phyloP scores from a whole-genome alignment of 78 protist genomes.

The Goniomonas avonlea region DNA sequence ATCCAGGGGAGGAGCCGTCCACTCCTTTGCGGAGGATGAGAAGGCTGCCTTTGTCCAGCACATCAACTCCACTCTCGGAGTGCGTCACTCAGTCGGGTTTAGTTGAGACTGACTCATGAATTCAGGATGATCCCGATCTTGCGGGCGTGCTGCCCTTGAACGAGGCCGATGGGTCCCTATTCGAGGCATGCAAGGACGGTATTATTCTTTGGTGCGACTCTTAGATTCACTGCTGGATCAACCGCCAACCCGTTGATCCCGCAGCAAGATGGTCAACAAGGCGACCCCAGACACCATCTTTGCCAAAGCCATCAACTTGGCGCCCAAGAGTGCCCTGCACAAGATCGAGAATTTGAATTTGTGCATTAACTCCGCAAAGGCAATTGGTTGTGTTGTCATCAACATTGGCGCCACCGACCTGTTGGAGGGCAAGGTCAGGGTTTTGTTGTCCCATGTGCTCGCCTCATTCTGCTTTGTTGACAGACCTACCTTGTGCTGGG shows the following conservation, averaged over 20 bases:
- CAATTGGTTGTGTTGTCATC: conserved; percentile 80
- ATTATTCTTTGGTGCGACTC: conserved; percentile 35
- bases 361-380: conserved; percentile 76
- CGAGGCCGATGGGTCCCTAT: conserved; percentile 12
- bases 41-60: background rate
- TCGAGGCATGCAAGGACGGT: conserved; percentile 36
- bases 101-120: no score
- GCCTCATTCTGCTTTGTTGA: no score
- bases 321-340: conserved; percentile 40
- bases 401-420: conserved; percentile 78
- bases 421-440: conserved; percentile 47
- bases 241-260: background rate
- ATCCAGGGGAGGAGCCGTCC: no score
- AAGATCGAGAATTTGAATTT: conserved; percentile 64
- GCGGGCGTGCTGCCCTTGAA: conserved; percentile 13
- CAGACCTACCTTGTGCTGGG: conserved; percentile 74
- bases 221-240: background rate
- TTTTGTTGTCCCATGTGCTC: no score
- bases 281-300: conserved; percentile 82
- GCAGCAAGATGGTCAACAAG: conserved; percentile 73
- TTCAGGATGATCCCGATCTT: background rate
- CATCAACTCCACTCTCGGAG: background rate
- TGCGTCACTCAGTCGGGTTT: no score
- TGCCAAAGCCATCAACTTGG: conserved; percentile 83
- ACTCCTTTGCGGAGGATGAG: background rate